These are phyloP conservation scores for Mycosarcoma maydis DNA, from an alignment of 1,284 basidiomycete species.

Conservation along the genomic window DNA sequence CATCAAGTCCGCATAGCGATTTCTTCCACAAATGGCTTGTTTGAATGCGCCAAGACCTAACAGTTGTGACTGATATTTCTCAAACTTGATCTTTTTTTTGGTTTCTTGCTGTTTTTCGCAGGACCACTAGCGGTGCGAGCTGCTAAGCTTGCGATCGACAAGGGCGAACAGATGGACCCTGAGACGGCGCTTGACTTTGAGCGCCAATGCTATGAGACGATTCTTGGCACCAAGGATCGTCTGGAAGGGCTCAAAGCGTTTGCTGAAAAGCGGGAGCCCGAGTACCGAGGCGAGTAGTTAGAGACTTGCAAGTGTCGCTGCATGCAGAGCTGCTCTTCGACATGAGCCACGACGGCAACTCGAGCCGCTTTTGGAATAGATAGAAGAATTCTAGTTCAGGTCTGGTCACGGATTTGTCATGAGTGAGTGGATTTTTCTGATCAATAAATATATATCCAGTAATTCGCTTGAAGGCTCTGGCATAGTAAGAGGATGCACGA, in stretches of 20 bases:
- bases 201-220: conserved; percentile 81
- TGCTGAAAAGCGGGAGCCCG: conserved; percentile 83
- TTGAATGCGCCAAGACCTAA: too few relatives aligned
- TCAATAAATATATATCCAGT: too few relatives aligned
- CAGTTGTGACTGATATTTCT: too few relatives aligned
- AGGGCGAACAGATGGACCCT: conserved; percentile 76
- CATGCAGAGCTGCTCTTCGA: too few relatives aligned
- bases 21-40: conserved; percentile 18
- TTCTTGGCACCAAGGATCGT: conserved; percentile 82
- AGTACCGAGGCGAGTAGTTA: conserved; percentile 81
- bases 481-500: too few relatives aligned
- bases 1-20: conserved; percentile 5
- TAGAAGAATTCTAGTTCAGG: too few relatives aligned
- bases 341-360: too few relatives aligned
- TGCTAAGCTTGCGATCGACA: conserved; percentile 86
- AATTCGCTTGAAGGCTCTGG: too few relatives aligned
- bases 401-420: too few relatives aligned
- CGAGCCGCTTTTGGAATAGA: too few relatives aligned
- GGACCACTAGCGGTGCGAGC: conserved; percentile 88
- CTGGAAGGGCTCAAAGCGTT: conserved; percentile 87
- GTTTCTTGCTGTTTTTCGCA: conserved; percentile 60
- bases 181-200: conserved; percentile 84
- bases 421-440: too few relatives aligned
- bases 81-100: background rate
- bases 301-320: too few relatives aligned